phyloP scores from a whole-genome alignment of 495 filamentous ascomycete species.

The Neurospora sublineolata region DNA sequence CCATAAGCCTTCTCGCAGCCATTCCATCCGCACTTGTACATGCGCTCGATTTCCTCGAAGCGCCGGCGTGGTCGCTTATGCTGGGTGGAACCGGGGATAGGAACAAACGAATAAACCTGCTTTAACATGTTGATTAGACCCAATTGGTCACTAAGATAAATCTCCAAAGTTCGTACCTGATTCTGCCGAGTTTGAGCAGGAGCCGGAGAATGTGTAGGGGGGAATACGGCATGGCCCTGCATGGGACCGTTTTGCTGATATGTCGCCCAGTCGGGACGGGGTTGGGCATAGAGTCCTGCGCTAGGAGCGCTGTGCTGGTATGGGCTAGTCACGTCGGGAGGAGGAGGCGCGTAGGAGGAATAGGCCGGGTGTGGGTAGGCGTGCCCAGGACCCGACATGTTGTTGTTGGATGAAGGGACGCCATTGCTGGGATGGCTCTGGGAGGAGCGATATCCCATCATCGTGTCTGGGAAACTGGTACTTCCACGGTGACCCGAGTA shows the following conservation, averaged over 20 bases:
- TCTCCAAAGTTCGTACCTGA: conserved; percentile 50
- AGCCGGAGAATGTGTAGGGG: conserved; percentile 43
- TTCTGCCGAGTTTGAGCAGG: conserved; percentile 48
- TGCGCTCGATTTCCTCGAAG: conserved; percentile 97
- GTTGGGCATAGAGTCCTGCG: conserved; percentile 51
- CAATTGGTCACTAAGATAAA: not conserved
- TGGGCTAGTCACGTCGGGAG: conserved; percentile 70
- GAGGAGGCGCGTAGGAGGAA: conserved; percentile 70
- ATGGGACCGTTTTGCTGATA: conserved; percentile 57
- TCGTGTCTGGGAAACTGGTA: conserved; percentile 46
- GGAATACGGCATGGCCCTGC: conserved; percentile 35
- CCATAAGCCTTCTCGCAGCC: conserved; percentile 97
- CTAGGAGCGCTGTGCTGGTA: conserved; percentile 40
- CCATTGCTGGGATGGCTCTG: not conserved
- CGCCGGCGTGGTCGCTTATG: conserved; percentile 90
- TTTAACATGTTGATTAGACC: not conserved
- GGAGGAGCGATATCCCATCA: not conserved
- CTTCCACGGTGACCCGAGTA: not conserved
- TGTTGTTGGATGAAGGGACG: not conserved
- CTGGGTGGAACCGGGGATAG: conserved; percentile 93
- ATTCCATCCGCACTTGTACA: conserved; percentile 99
- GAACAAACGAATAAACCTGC: conserved; percentile 96
- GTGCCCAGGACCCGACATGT: not conserved
- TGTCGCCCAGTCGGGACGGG: conserved; percentile 69
- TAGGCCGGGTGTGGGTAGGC: conserved; percentile 25